Evolutionary conservation across 2,329 filamentous ascomycete genomes (phyloP).

Genomic region (Plenodomus tracheiphilus): DNA sequence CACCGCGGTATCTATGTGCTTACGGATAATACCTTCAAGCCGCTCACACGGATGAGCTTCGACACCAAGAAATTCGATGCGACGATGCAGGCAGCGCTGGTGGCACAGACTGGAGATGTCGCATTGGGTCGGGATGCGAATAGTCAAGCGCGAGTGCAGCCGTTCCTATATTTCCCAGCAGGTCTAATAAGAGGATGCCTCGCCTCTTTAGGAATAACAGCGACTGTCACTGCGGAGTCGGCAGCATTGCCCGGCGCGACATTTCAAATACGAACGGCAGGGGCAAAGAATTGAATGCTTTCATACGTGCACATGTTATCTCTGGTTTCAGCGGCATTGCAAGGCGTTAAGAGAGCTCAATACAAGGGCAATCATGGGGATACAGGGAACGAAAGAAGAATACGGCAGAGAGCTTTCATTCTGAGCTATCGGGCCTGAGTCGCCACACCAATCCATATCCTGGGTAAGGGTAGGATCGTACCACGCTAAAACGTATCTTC

Average conservation of each 20-base stretch:
- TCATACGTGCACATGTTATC: conserved; percentile 1
- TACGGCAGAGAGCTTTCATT: neutral
- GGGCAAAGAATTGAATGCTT: conserved; percentile 62
- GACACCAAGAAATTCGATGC: conserved; percentile 52
- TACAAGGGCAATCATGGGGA: neutral
- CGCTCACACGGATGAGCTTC: conserved; percentile 86
- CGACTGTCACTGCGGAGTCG: conserved; percentile 88
- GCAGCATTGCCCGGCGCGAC: conserved; percentile 84
- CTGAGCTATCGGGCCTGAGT: neutral
- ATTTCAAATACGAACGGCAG: conserved; percentile 91
- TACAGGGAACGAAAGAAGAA: neutral
- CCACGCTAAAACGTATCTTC: conserved; percentile 9
- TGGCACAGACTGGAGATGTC: conserved; percentile 36
- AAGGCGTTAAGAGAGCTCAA: conserved; percentile 22
- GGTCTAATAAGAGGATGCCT: conserved; percentile 91
- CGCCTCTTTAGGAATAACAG: conserved; percentile 86
- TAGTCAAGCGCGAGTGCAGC: conserved; percentile 35
- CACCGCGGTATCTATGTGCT: conserved; percentile 95
- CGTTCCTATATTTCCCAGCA: conserved; percentile 93
- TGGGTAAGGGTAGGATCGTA: neutral
- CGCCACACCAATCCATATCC: neutral
- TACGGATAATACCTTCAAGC: conserved; percentile 89
- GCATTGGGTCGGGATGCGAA: conserved; percentile 56
- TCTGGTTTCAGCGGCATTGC: conserved; percentile 41
- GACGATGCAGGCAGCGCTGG: conserved; percentile 30